These are phyloP conservation scores for Vitis hybrid DNA, from an alignment of 177 flowering plant genomes.

Conservation along the genomic window DNA sequence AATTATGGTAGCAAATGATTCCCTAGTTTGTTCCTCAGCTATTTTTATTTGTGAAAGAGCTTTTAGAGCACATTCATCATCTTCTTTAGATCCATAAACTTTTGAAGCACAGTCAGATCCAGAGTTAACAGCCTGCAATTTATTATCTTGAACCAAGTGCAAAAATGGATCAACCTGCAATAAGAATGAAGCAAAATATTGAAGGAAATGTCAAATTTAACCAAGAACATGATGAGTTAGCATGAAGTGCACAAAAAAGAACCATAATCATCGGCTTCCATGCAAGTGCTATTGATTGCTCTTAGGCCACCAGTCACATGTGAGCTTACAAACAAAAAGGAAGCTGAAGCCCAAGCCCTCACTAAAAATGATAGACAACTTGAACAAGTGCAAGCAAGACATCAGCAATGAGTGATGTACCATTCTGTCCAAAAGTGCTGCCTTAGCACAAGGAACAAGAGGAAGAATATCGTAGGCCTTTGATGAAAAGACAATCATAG, in stretches of 20 bases:
- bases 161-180: slow-evolving; percentile 85
- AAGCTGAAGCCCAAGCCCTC: too few relatives aligned
- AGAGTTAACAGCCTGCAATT: slow-evolving; percentile 51
- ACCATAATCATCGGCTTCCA: not conserved
- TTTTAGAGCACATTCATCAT: slow-evolving; percentile 58
- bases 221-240: not conserved
- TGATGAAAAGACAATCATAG: slow-evolving; percentile 80
- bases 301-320: too few relatives aligned
- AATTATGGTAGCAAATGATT: slow-evolving; percentile 58
- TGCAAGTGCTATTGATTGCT: too few relatives aligned
- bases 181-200: slow-evolving; percentile 18
- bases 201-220: not conserved
- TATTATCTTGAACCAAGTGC: slow-evolving; percentile 65
- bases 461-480: slow-evolving; percentile 67
- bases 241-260: not conserved
- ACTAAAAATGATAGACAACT: too few relatives aligned
- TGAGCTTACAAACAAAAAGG: too few relatives aligned
- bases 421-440: slow-evolving; percentile 46
- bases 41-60: slow-evolving; percentile 61
- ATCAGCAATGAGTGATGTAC: slow-evolving; percentile 41
- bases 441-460: slow-evolving; percentile 52
- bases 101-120: slow-evolving; percentile 24
- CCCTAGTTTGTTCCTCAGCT: slow-evolving; percentile 50
- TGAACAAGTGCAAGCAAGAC: too few relatives aligned
- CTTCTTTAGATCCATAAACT: slow-evolving; percentile 76